Conservation (phyloP, 805 yeast species). For the Candida ficus region DNA sequence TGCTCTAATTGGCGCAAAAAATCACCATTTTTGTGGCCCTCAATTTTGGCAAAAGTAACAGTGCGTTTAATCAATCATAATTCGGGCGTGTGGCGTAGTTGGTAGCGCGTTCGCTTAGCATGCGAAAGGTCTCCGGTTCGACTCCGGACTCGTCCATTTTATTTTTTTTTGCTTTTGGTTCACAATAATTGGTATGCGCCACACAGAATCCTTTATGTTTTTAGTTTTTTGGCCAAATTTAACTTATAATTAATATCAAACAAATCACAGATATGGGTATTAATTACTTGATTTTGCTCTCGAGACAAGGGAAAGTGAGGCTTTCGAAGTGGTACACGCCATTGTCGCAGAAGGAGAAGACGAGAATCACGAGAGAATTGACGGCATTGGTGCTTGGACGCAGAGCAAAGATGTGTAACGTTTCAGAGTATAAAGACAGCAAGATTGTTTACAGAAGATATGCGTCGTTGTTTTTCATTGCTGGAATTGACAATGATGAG, state of each 20-base stretch:
- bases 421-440: conserved; percentile 38
- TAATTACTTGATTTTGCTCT: conserved; percentile 72
- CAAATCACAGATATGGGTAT: conserved; percentile 69
- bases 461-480: conserved; percentile 87
- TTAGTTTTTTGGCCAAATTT: too few relatives aligned
- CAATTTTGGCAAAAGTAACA: too few relatives aligned
- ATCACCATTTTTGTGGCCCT: too few relatives aligned
- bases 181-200: neutral
- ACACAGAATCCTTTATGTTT: neutral
- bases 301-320: conserved; percentile 94
- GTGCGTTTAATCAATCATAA: too few relatives aligned
- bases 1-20: too few relatives aligned
- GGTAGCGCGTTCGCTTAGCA: conserved; percentile 81
- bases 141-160: conserved; percentile 67
- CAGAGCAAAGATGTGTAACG: conserved; percentile 81
- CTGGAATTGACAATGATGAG: conserved; percentile 77
- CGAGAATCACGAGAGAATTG: conserved; percentile 77
- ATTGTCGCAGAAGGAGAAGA: conserved; percentile 77
- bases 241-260: too few relatives aligned
- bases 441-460: conserved; percentile 89
- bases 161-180: conserved; percentile 19
- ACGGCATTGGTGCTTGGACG: conserved; percentile 81
- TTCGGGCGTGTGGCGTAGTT: conserved; percentile 84
- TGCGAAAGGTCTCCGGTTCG: conserved; percentile 79
- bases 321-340: conserved; percentile 91